Conservation (phyloP, 225 moss, liverwort and hornwort species). For the Sphagnum tenellum region DNA sequence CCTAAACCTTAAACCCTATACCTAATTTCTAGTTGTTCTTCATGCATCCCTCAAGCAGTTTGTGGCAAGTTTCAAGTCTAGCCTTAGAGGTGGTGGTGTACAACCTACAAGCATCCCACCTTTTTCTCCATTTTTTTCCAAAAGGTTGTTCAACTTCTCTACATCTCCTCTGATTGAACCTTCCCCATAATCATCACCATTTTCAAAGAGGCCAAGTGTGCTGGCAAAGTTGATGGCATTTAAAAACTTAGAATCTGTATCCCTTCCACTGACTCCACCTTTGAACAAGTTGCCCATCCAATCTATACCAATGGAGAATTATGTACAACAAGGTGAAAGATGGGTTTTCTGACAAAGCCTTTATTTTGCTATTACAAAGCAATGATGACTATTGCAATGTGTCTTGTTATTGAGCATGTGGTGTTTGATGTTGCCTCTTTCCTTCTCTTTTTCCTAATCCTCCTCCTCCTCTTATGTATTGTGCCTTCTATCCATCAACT, state of each 20-base stretch:
- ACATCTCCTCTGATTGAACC: constrained; percentile 51
- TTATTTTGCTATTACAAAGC: too few relatives aligned
- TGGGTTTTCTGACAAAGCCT: too few relatives aligned
- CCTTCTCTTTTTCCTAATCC: too few relatives aligned
- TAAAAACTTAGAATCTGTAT: constrained; percentile 35
- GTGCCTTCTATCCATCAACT: too few relatives aligned
- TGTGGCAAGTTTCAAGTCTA: constrained; percentile 14
- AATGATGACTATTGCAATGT: too few relatives aligned
- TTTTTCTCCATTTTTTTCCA: constrained; percentile 10
- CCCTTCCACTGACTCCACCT: constrained; percentile 21
- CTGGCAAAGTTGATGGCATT: constrained; percentile 62
- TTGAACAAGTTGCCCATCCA: constrained; percentile 24
- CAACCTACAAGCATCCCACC: constrained; percentile 16
- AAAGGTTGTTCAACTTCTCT: constrained; percentile 58
- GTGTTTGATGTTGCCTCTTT: too few relatives aligned
- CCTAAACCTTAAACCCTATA: too few relatives aligned
- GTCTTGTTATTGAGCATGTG: too few relatives aligned
- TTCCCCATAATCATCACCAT: constrained; percentile 26
- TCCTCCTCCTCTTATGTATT: too few relatives aligned
- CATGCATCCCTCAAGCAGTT: constrained; percentile 33
- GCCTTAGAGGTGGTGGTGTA: constrained; percentile 13
- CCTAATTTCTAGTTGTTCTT: constrained; percentile 12
- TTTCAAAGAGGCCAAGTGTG: too few relatives aligned
- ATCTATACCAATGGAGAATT: too few relatives aligned
- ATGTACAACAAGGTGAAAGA: too few relatives aligned